A percentile compares a stretch with the other conserved stretches of the same genome.
These are phyloP conservation scores for Arthrobotrys conoides DNA, from an alignment of 2,329 filamentous ascomycete species.

Conservation along the genomic window DNA sequence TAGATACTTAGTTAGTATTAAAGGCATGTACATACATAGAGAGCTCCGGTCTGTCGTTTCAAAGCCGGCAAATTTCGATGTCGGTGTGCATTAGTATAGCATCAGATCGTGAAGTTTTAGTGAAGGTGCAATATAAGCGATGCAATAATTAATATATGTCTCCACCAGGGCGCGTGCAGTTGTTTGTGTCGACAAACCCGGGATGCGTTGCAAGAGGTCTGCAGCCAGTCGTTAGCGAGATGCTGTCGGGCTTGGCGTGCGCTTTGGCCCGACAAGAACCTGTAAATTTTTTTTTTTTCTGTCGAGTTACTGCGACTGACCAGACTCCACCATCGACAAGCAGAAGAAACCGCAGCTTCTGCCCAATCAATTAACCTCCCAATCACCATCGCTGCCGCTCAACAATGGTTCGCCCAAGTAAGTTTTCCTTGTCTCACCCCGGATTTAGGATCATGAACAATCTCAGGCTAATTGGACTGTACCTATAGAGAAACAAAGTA, in stretches of 20 bases:
- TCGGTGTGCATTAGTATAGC: neutral
- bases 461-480: constrained; percentile 43
- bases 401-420: constrained; percentile 65
- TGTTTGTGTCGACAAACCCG: constrained; percentile 23
- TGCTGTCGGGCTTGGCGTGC: constrained; percentile 26
- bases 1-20: neutral
- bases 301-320: constrained; percentile 35
- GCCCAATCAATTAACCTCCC: constrained; percentile 1
- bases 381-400: constrained; percentile 31
- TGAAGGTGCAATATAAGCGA: constrained; percentile 19
- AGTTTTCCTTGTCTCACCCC: constrained; percentile 19
- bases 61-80: constrained; percentile 16
- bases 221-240: constrained; percentile 34
- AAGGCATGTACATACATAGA: neutral
- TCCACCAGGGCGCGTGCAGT: constrained; percentile 27
- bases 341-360: constrained; percentile 17
- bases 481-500: constrained; percentile 86
- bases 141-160: constrained; percentile 8
- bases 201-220: constrained; percentile 31
- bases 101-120: neutral
- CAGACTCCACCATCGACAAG: constrained; percentile 29
- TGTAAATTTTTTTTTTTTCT: constrained; percentile 40
- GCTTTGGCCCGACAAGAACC: constrained; percentile 20
- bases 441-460: constrained; percentile 7
- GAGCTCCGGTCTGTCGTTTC: constrained; percentile 14